Evolutionary conservation across 2,329 filamentous ascomycete genomes (phyloP), one percentile per base, ranked within the genome.

Genomic region (Diplodia intermedia): DNA sequence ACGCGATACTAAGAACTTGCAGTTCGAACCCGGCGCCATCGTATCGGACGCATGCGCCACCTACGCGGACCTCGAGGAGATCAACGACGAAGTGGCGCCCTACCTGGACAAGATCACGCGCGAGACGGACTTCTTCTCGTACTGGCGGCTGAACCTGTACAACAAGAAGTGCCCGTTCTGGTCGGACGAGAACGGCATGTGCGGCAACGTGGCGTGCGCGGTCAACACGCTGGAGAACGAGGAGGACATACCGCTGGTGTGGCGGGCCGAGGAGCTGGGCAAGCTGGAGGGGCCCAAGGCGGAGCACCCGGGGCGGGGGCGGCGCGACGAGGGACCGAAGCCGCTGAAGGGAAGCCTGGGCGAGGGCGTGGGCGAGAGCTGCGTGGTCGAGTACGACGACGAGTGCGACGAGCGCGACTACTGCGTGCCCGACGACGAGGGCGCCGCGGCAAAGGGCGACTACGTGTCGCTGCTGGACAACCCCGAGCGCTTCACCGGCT

Each of bases 381-480:
- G 95, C 78, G 93, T 99, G 55, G 90, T 98, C 20, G 95, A 99
- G 81, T 97, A 97, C 76, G 94, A 98, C 75, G 94, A 97, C 75
- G 94, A 97, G 80, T 97, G 93, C 80, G 94, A 98, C 81, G 91
- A 97, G 72, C 88, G 95, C 71, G 95, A 99, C 78, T 99, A 98
- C 79, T 99, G 95, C 80, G 88, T 98, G 4, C 93, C 93, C 0
- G 95, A 99, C 74, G 95, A 99, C 76, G 94, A 98, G 81, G 92
- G 91, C 75, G 89, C 91, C 7, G 86, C 86, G 61, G 91, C 87
- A 11, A 97, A 97, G 79, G 95, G 95, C 50, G 95, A 98, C 83
- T 99, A 99, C 77, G 95, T 99, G 74, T 97, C 92, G 80, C 84
- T 99, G 72, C 85, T 96, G 61, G 91, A 93, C 77, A 99, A 99